Base-by-base conservation (phyloP, 345 rosid genomes). In the Salix caprea region DNA sequence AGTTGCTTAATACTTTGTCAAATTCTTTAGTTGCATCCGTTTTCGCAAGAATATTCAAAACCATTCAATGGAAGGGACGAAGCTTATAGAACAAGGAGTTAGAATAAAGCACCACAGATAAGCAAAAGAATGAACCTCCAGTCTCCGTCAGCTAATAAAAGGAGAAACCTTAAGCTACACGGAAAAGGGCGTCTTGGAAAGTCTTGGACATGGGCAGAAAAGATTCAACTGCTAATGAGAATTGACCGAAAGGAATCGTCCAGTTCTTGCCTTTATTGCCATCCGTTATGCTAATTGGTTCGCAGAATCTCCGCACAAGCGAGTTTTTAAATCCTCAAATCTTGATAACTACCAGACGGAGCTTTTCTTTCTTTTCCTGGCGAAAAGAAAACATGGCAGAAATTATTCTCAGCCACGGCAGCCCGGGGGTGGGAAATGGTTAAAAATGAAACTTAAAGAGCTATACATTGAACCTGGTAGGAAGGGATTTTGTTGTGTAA, bases 131-230 rank as follows among this genome's bases (percentile, higher is more conserved):
- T 58, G n/a, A 14, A n/a, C 62, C 21, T 13, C 13, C 34, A 40
- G 34, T 16, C 37, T 11, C 26, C 11, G 28, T 54, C 28, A 5
- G 44, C 74, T 69, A 76, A 76, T 69, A 23, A 16, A 21, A 64
- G 46, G 58, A 28, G 79, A 76, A 56, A 76, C 60, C 69, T 42
- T 42, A 42, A 42, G 46, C 46, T 11, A 2, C 69, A 46, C 16
- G 18, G 52, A 1, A 46, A 46, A 46, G 18, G 18, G 6, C 18
- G 52, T 46, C 52, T 46, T 14, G 16, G 16, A 46, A 46, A 46
- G 50, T 46, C 50, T 46, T 12, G 52, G 18, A 13, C 16, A 13
- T 15, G 1, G 52, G 18, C 52, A 14, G 18, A 46, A 46, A 46
- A 46, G 5, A 46, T 46, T 12, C 52, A 46, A 46, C 52, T 46